Conservation (phyloP, 2,329 filamentous ascomycete species). For the Corynespora cassiicola region DNA sequence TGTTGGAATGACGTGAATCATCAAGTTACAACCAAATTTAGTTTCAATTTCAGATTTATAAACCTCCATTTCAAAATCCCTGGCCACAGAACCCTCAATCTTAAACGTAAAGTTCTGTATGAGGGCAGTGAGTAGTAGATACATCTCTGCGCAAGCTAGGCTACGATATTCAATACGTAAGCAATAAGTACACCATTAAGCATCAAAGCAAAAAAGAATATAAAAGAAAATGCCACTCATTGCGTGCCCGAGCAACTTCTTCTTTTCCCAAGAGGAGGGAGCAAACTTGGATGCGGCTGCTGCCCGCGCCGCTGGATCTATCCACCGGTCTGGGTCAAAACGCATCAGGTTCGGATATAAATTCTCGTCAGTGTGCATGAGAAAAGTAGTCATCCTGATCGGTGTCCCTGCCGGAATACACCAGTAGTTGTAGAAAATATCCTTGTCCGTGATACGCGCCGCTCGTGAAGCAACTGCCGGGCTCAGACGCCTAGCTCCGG, state of each 20-base stretch:
- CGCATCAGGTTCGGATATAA: constrained; percentile 25
- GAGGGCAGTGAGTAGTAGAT: constrained; percentile 10
- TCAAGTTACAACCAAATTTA: constrained; percentile 8
- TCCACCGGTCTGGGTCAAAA: constrained; percentile 37
- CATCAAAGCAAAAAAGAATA: neutral
- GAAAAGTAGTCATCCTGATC: constrained; percentile 37
- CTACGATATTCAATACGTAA: constrained; percentile 4
- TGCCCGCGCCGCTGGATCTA: constrained; percentile 4
- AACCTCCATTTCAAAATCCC: constrained; percentile 12
- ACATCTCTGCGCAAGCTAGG: constrained; percentile 17
- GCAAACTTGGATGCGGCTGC: constrained; percentile 8
- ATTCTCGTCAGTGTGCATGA: constrained; percentile 30
- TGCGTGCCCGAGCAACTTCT: constrained; percentile 17
- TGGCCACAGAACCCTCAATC: constrained; percentile 6
- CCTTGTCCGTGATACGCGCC: constrained; percentile 23
- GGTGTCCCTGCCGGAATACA: constrained; percentile 30
- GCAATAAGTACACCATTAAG: neutral
- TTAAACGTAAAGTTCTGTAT: constrained; percentile 10
- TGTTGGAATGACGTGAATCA: constrained; percentile 3
- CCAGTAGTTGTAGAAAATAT: constrained; percentile 15
- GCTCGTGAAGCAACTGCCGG: constrained; percentile 29
- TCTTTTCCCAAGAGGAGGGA: constrained; percentile 13
- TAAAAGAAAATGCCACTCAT: constrained; percentile 7
- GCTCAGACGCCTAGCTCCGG: constrained; percentile 31
- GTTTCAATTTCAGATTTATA: constrained; percentile 17